A percentile compares a stretch with the other conserved stretches of the same genome.
Conservation (phyloP, 2,329 filamentous ascomycete species). For the Penicillium griseofulvum region DNA sequence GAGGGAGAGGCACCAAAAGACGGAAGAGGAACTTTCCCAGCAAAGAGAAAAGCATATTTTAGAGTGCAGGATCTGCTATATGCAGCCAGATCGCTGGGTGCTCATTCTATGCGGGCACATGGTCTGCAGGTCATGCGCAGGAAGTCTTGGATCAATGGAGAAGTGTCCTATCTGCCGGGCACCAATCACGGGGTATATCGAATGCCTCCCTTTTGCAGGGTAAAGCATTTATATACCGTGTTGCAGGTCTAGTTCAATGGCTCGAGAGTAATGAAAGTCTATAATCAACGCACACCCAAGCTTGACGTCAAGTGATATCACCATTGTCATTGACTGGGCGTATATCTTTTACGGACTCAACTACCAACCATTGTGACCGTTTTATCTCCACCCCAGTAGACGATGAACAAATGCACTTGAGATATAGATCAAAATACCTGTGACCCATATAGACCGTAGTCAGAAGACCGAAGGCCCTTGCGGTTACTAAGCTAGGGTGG, state of each 20-base stretch:
- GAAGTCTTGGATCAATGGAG: not conserved
- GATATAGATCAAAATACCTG: not conserved
- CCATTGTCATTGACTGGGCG: no score
- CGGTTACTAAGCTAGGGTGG: constrained; percentile 1
- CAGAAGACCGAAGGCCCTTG: not conserved
- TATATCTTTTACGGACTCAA: no score
- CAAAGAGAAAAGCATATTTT: not conserved
- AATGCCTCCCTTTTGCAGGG: constrained; percentile 6
- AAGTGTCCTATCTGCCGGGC: constrained; percentile 5
- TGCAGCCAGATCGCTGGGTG: constrained; percentile 7
- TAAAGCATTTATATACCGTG: not conserved
- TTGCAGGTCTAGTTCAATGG: constrained; percentile 1
- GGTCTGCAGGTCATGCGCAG: constrained; percentile 2
- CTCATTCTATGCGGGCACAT: constrained; percentile 1
- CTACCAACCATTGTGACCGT: no score
- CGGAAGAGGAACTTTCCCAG: not conserved
- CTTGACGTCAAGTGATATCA: no score
- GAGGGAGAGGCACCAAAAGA: not conserved
- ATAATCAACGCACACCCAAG: no score
- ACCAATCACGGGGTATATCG: constrained; percentile 1
- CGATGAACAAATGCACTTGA: not conserved
- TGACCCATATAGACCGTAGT: constrained; percentile 2
- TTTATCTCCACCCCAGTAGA: not conserved
- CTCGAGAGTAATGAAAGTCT: not conserved
- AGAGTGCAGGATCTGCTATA: constrained; percentile 6